phyloP scores from a whole-genome alignment of 2,329 filamentous ascomycete species.

The Apiospora rasikravindrae region DNA sequence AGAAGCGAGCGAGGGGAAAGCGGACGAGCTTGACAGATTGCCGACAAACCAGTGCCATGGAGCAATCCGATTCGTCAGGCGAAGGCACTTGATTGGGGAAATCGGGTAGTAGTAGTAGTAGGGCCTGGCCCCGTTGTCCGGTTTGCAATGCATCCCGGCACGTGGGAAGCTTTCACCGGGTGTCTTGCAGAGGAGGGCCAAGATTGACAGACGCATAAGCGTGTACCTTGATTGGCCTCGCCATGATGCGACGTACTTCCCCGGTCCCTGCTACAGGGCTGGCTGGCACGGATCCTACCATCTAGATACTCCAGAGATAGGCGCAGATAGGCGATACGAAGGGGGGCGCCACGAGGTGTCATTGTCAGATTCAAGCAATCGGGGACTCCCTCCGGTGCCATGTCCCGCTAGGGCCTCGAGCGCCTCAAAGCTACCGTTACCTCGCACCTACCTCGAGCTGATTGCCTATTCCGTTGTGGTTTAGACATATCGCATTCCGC shows the following conservation, averaged over 20 bases:
- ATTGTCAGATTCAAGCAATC: background rate
- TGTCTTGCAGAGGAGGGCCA: slow-evolving; percentile 1
- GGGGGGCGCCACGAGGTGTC: background rate
- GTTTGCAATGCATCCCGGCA: background rate
- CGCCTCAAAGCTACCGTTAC: background rate
- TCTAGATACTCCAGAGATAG: slow-evolving; percentile 1
- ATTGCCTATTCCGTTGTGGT: background rate
- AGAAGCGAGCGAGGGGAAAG: background rate
- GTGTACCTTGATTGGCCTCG: background rate
- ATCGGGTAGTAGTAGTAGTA: background rate
- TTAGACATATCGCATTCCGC: background rate
- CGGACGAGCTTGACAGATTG: background rate
- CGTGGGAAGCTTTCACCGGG: background rate
- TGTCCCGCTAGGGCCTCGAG: background rate
- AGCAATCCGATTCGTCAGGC: slow-evolving; percentile 2
- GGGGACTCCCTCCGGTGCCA: background rate
- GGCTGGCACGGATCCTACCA: background rate
- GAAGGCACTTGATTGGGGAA: background rate
- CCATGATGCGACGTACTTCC: background rate
- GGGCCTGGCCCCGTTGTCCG: background rate
- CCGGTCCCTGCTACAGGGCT: slow-evolving; percentile 14
- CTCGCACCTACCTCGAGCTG: background rate
- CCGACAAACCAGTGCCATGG: background rate
- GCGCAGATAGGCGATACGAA: slow-evolving; percentile 15
- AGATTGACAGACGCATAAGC: background rate